Evolutionary conservation across 2,329 filamentous ascomycete species (phyloP).

Genomic region (Botrytis cinerea): DNA sequence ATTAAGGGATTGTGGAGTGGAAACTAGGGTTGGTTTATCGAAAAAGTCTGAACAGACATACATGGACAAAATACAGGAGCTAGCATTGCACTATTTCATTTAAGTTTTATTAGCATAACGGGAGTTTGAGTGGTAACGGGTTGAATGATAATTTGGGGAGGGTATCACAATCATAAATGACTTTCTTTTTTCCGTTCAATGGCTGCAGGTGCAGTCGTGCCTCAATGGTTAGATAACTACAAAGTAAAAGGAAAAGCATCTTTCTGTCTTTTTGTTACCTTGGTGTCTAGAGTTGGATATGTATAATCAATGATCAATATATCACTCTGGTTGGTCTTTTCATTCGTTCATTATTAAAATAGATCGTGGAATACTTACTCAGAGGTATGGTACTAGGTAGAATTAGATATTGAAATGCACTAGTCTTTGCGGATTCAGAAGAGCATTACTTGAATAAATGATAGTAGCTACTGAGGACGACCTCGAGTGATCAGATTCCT

Average conservation of each 20-base stretch:
- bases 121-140: constrained; percentile 4
- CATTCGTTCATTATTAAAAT: neutral
- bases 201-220: neutral
- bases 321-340: neutral
- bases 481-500: neutral
- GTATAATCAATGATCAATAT: neutral
- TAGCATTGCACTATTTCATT: constrained; percentile 1
- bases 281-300: neutral
- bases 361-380: neutral
- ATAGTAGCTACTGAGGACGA: neutral
- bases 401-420: neutral
- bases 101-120: neutral
- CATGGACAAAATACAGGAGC: neutral
- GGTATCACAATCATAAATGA: neutral
- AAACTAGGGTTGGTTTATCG: neutral
- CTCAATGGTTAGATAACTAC: neutral
- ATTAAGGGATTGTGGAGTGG: neutral
- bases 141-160: neutral
- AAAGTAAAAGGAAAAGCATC: neutral
- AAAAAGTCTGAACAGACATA: neutral
- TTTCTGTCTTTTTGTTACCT: neutral
- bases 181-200: neutral
- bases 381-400: neutral
- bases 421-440: neutral
- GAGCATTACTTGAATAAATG: neutral